phyloP scores from a whole-genome alignment of 2,329 filamentous ascomycete species.

The Colletotrichum sp. region DNA sequence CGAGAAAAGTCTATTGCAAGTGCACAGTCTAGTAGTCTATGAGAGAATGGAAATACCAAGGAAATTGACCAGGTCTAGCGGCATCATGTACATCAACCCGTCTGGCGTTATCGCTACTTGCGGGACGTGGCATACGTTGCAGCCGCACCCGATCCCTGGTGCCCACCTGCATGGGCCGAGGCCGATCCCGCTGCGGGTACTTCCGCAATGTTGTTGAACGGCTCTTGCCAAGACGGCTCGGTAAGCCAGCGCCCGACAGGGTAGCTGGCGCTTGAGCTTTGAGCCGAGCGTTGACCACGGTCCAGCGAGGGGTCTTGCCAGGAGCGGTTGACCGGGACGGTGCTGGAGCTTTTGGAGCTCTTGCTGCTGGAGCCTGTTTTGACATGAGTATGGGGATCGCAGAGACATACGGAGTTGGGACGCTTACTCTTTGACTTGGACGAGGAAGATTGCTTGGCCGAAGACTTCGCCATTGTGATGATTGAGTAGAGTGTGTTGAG shows the following conservation, averaged over 20 bases:
- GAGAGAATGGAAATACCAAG: background rate
- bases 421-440: constrained; percentile 1
- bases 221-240: constrained; percentile 13
- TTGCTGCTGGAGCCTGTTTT: background rate
- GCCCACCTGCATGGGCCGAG: background rate
- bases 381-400: background rate
- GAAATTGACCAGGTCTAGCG: background rate
- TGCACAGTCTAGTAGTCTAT: background rate
- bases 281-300: background rate
- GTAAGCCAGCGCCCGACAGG: constrained; percentile 11
- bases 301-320: constrained; percentile 10
- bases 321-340: background rate
- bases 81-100: background rate
- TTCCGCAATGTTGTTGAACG: constrained; percentile 16
- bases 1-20: background rate
- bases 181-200: constrained; percentile 6
- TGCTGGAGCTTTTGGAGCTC: background rate
- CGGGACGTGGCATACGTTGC: constrained; percentile 11
- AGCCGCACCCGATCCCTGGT: constrained; percentile 1
- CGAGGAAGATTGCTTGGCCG: background rate
- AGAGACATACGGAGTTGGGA: background rate
- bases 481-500: background rate
- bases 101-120: background rate
- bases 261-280: background rate
- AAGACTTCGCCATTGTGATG: background rate